Percentiles rank a stretch among this genome's conserved stretches.
These are phyloP conservation scores for Leonotis leonurus DNA, from an alignment of 257 asterid genomes.

Conservation along the genomic window DNA sequence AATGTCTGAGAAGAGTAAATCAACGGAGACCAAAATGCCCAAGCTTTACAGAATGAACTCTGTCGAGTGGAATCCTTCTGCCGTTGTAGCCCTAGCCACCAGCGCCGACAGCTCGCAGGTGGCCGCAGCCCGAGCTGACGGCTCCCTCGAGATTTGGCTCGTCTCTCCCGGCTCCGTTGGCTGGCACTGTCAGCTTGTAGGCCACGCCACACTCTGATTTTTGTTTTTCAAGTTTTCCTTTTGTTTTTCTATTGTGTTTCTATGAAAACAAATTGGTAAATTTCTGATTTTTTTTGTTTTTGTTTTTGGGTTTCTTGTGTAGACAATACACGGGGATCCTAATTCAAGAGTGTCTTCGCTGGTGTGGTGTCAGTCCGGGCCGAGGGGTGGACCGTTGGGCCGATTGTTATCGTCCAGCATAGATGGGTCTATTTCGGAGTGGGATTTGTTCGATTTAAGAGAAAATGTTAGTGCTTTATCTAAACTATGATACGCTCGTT, in stretches of 20 bases:
- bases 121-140: constrained; percentile 92
- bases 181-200: constrained; percentile 97
- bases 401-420: constrained; percentile 75
- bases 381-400: constrained; percentile 37
- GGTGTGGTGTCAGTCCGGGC: constrained; percentile 83
- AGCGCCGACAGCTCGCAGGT: constrained; percentile 87
- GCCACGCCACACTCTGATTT: constrained; percentile 15
- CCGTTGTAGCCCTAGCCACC: constrained; percentile 86
- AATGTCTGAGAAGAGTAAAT: neutral
- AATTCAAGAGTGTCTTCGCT: constrained; percentile 70
- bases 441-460: constrained; percentile 74
- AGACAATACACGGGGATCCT: constrained; percentile 92
- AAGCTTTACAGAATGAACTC: constrained; percentile 51
- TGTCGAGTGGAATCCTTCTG: constrained; percentile 80
- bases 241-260: neutral
- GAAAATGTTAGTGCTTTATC: constrained; percentile 47
- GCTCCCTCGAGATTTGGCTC: constrained; percentile 93
- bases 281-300: constrained; percentile 10
- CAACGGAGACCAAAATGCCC: constrained; percentile 36
- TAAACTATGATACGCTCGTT: neutral
- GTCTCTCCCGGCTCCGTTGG: constrained; percentile 98
- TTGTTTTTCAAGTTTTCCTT: neutral
- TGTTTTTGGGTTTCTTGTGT: constrained; percentile 14
- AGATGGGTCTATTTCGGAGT: constrained; percentile 84
- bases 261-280: neutral